Conservation (phyloP, 2,329 filamentous ascomycete genomes). For the Cephalotrichum gorgonifer region DNA sequence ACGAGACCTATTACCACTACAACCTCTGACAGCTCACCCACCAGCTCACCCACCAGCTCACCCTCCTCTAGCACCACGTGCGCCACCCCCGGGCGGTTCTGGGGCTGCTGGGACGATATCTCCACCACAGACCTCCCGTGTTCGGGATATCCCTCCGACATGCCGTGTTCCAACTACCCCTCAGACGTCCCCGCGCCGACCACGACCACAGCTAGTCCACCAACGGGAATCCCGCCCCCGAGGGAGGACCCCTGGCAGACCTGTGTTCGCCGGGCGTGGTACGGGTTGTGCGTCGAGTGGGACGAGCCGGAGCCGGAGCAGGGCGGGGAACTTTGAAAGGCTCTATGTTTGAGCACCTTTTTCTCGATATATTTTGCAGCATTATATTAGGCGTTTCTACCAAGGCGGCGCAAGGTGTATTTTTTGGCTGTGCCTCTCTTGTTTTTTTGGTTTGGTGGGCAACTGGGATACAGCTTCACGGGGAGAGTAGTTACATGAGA, state of each 20-base stretch:
- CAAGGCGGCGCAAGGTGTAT: not conserved
- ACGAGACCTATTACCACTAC: slow-evolving; percentile 14
- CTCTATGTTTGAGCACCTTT: not conserved
- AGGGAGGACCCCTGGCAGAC: slow-evolving; percentile 16
- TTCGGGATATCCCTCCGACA: slow-evolving; percentile 13
- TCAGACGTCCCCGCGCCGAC: slow-evolving; percentile 17
- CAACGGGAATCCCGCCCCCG: slow-evolving; percentile 12
- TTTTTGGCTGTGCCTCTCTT: not conserved
- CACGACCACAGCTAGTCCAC: slow-evolving; percentile 15
- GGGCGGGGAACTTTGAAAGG: slow-evolving; percentile 20
- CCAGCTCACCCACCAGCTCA: not conserved
- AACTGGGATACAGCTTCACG: too few species aligned
- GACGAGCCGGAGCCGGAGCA: slow-evolving; percentile 12
- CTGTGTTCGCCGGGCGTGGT: slow-evolving; percentile 27
- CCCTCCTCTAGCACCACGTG: slow-evolving; percentile 28
- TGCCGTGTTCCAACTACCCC: too few species aligned
- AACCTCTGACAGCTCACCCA: too few species aligned
- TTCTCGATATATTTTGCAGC: not conserved
- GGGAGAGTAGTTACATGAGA: too few species aligned
- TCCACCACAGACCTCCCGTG: slow-evolving; percentile 9
- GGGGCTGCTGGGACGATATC: slow-evolving; percentile 34
- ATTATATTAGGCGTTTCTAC: slow-evolving; percentile 2
- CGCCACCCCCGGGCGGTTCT: slow-evolving; percentile 35
- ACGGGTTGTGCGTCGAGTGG: slow-evolving; percentile 31
- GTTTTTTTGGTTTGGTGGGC: too few species aligned